Base-by-base conservation (phyloP, 1,284 basidiomycete genomes). In the Malassezia globosa region DNA sequence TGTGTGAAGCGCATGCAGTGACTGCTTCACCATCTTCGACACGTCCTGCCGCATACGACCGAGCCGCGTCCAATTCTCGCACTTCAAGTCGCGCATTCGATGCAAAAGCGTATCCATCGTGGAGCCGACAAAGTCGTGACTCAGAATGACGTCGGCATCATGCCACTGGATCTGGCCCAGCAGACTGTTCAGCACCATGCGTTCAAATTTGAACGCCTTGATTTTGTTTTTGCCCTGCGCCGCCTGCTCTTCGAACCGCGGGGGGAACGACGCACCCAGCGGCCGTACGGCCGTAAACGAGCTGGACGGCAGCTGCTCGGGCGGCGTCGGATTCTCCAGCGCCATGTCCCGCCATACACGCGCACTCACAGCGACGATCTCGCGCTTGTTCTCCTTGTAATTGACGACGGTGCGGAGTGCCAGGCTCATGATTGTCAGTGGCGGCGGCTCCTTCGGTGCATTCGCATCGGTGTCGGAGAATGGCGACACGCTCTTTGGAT, bases 61-160 rank as follows among this genome's bases (percentile, higher is more conserved):
- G 19, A 99, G 79, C 26, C 87, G 80, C 16, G 87, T 90, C 87
- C 87, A 96, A 66, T 95, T 85, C 46, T 94, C 86, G 11, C 58
- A 64, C 24, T 60, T 60, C 31, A 71, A 55, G 56, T 94, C 87
- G 56, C 82, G 80, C 83, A 97, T 85, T 0, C 94, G 82, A 65
- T 87, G 83, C 21, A 99, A 77, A 18, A 99, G 76, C 21, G 94
- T 84, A 62, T 97, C 92, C 24, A 96, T 79, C 4, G 84, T 83
- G 37, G 84, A 84, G n/a, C 87, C 89, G 10, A 87, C 76, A 72
- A 99, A 92, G 51, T 95, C 89, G 68, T 96, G 89, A 0, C 92
- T 89, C 25, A 97, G 79, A 42, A 97, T 82, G 26, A 96, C 81
- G 69, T 99, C 94, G 0, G 94, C 90, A 66, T 97, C 94, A 22